Evolutionary conservation across 768 basidiomycete genomes (phyloP), one percentile per base, ranked within the genome.

Genomic region (Termitomyces sp.): DNA sequence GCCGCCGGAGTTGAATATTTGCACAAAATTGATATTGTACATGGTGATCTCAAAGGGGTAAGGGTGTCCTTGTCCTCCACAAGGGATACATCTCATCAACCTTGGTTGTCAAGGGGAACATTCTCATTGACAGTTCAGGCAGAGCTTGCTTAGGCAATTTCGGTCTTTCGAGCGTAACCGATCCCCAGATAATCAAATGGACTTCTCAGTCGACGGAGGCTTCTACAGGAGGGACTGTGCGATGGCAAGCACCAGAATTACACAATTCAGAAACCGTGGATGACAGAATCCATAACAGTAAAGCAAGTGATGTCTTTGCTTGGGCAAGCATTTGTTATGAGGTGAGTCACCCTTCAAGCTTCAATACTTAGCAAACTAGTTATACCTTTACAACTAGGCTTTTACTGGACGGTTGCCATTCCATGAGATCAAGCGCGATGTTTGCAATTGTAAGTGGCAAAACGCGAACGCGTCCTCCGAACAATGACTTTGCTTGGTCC

Each of bases 41-140:
- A 73, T 46, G 71, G 71, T 8, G 71, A 73, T 60, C 59, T 73
- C 20, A 70, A 71, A 67, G 69, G 68, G 40, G 70, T 71, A 46
- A 40, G 33, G 10, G 18, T 30, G 13, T 9, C 20, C 33, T 36
- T 24, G 7, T 47, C 14, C 13, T 34, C 22, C 4, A 8, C 10
- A 40, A 37, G 4, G 10, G 40, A 52, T 4, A 42, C 26, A 37
- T 18, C 14, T 36, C 16, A 32, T 30, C 9, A 53, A 36, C 3
- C 5, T 33, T 5, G 30, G 20, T 51, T 46, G 3, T 20, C 27
- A 18, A 69, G 66, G 32, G 20, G 7, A n/a, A n/a, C n/a, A n/a
- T n/a, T n/a, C n/a, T n/a, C n/a, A n/a, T n/a, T n/a, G n/a, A n/a
- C n/a, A n/a, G n/a, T n/a, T n/a, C n/a, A n/a, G n/a, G n/a, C n/a